phyloP scores from a whole-genome alignment of 352 stramenopile species.

The Pythium dissotocum region DNA sequence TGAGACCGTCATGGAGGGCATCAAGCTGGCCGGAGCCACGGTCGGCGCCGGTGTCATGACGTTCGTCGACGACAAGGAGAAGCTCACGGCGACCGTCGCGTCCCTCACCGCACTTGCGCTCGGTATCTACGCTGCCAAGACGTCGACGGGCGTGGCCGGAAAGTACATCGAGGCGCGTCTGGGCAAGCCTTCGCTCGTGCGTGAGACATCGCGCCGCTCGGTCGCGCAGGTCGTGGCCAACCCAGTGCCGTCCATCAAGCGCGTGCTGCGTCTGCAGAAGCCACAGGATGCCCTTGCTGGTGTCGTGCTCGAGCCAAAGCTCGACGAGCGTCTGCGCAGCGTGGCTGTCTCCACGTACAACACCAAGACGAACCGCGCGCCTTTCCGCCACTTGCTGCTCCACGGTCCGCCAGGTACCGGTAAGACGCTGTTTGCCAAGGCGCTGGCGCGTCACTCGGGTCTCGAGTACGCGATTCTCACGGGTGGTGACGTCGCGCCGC shows the following conservation, averaged over 20 bases:
- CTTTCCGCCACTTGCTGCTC: constrained; percentile 97
- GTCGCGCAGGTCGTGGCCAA: constrained; percentile 78
- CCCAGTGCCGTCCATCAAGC: constrained; percentile 89
- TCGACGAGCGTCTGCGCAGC: constrained; percentile 81
- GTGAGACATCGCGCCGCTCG: constrained; percentile 94
- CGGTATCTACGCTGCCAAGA: constrained; percentile 96
- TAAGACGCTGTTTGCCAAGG: constrained; percentile 99
- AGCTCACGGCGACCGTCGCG: constrained; percentile 91
- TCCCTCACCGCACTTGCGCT: constrained; percentile 93
- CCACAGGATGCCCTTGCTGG: constrained; percentile 94
- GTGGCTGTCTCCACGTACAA: constrained; percentile 24
- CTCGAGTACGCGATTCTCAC: constrained; percentile 99
- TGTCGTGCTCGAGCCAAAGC: constrained; percentile 97
- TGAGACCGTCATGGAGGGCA: constrained; percentile 92
- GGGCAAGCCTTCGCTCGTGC: constrained; percentile 96
- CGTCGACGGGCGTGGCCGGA: constrained; percentile 91
- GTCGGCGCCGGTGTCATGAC: constrained; percentile 89
- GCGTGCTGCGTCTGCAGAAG: constrained; percentile 86
- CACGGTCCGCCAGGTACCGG: constrained; percentile 97
- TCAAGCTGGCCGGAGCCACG: constrained; percentile 94
- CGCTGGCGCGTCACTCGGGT: constrained; percentile 94
- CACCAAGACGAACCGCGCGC: constrained; percentile 96
- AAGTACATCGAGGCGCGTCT: constrained; percentile 94
- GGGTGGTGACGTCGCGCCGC: constrained; percentile 97
- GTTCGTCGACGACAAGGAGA: constrained; percentile 36